Base-by-base conservation (phyloP, 2,329 filamentous ascomycete genomes). In the Colletotrichum navitas region DNA sequence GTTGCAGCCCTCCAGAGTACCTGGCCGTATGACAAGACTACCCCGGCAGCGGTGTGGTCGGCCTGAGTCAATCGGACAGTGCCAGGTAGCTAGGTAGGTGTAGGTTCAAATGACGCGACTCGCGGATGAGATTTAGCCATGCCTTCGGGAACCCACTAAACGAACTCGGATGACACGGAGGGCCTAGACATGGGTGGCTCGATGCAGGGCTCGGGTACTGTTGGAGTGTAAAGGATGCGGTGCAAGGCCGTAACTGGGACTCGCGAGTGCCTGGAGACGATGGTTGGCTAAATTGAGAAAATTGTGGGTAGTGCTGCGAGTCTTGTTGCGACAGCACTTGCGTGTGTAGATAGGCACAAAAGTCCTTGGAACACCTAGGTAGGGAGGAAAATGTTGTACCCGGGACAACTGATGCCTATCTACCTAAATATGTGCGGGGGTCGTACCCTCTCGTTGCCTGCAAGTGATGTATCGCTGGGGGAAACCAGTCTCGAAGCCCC, bases 91-190 rank as follows among this genome's bases (percentile, higher is more conserved):
- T 12, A 52, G 29, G 32, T 1, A 26, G n/a, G 43, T 32, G 26
- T 52, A 59, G 60, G 45, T 43, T 49, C 63, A 29, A 71, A 68
- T 71, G 65, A 71, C 65, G 65, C 68, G 65, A 65, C 65, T 72
- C 69, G 60, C 68, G 55, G 47, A 34, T 54, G 66, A 16, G 47
- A 69, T 16, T 18, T 18, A 32, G 41, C 59, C 59, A 64, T 66
- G 36, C 39, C 39, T 43, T 29, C 58, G 45, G 32, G n/a, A 34
- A 29, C 29, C 4, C 49, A 34, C 51, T 21, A 1, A 29, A 51
- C 21, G 54, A 26, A 32, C 16, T 67, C 49, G 67, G 47, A 49
- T 56, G 58, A 52, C 52, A 58, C 68, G 43, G 58, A 36, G 64
- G 36, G 3, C 32, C 43, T 41, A 29, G 18, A 47, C 18, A 58